A percentile compares a stretch with the other conserved stretches of the same genome.
Conservation (phyloP, 2,329 filamentous ascomycete genomes). For the Claviceps arundinis region DNA sequence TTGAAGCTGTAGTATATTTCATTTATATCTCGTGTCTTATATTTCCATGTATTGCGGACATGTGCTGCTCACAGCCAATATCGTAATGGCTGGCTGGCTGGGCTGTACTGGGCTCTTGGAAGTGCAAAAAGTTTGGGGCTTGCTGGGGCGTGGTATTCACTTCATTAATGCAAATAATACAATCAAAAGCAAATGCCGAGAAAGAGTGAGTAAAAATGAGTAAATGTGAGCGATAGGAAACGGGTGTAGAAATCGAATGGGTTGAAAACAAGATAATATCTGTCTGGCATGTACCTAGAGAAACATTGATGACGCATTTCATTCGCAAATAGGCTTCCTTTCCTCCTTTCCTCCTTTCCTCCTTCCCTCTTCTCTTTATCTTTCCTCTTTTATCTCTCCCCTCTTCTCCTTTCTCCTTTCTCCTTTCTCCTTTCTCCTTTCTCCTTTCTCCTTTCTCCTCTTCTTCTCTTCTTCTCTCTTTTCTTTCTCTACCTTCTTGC, state of each 20-base stretch:
- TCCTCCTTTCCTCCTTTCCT: background rate
- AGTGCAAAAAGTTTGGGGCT: background rate
- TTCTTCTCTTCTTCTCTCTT: background rate
- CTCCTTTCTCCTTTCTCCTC: background rate
- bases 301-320: no score
- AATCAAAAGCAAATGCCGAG: no score
- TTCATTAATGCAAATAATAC: background rate
- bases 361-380: no score
- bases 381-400: background rate
- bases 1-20: no score
- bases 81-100: background rate
- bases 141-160: background rate
- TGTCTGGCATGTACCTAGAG: no score
- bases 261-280: background rate
- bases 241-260: no score
- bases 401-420: background rate
- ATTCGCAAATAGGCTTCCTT: no score
- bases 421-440: background rate
- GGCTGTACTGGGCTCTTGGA: background rate
- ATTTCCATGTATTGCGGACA: background rate
- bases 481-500: no score
- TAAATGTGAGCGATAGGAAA: background rate
- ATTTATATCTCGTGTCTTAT: no score
- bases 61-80: background rate
- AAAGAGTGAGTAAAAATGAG: background rate